phyloP scores from a whole-genome alignment of 1,284 basidiomycete genomes.

The Hemileia vastatrix region DNA sequence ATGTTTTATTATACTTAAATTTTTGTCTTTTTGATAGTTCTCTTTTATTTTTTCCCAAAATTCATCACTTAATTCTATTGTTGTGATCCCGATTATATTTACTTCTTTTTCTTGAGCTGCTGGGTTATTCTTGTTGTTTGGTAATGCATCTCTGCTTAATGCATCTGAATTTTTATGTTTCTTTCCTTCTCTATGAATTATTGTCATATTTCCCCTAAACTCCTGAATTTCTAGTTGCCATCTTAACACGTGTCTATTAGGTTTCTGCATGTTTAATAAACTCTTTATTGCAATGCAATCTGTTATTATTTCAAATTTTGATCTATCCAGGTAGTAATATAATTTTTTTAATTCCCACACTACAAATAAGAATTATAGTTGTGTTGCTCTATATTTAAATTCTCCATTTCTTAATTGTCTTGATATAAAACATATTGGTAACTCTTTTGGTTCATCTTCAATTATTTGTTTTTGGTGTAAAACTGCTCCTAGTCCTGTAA shows the following conservation, averaged over 20 bases:
- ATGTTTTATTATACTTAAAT: too few species aligned
- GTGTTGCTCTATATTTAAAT: slow-evolving; percentile 1
- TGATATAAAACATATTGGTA: not conserved
- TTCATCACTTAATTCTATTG: too few species aligned
- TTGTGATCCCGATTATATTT: too few species aligned
- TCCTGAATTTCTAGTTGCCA: slow-evolving; percentile 12
- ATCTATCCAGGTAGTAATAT: not conserved
- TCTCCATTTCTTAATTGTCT: slow-evolving; percentile 1
- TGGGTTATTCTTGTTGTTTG: too few species aligned
- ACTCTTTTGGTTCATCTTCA: not conserved
- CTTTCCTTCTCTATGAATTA: not conserved
- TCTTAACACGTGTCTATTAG: slow-evolving; percentile 10
- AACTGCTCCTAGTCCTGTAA: slow-evolving; percentile 1
- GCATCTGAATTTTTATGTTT: too few species aligned
- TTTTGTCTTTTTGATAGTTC: too few species aligned
- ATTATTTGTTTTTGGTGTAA: not conserved
- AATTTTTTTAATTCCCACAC: slow-evolving; percentile 3
- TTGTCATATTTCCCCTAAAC: slow-evolving; percentile 3
- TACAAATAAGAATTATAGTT: not conserved
- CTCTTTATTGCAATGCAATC: not conserved
- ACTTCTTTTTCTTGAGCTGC: too few species aligned
- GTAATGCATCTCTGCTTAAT: too few species aligned
- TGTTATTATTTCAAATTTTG: not conserved
- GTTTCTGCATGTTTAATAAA: slow-evolving; percentile 1
- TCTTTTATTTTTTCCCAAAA: too few species aligned